A percentile compares a stretch with the other conserved stretches of the same genome.
Conservation (phyloP, 306 rosid species). For the Casuarina cunninghamiana region DNA sequence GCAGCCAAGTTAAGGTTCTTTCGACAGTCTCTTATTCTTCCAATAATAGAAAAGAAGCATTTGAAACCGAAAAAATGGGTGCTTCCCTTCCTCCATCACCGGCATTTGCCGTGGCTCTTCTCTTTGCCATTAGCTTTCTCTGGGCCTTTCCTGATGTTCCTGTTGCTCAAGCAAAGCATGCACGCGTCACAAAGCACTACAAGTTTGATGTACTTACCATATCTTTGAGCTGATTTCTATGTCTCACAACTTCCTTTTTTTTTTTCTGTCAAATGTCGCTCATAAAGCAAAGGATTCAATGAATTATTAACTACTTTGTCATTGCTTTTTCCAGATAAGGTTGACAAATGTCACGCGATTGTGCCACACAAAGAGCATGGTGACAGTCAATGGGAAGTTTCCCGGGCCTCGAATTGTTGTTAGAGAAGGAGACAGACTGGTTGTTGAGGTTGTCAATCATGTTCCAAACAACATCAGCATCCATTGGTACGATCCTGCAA, state of each 20-base stretch:
- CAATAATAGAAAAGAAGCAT: not conserved
- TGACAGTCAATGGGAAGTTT: conserved; percentile 62
- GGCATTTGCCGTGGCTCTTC: conserved; percentile 28
- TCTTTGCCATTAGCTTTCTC: conserved; percentile 36
- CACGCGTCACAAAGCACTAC: conserved; percentile 62
- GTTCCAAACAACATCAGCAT: conserved; percentile 58
- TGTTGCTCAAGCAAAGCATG: conserved; percentile 37
- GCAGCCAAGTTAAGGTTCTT: not conserved
- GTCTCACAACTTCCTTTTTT: not conserved
- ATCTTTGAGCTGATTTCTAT: not conserved
- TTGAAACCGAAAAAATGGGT: conserved; percentile 32
- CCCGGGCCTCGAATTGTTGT: conserved; percentile 67
- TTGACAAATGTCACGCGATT: conserved; percentile 53
- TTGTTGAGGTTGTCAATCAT: conserved; percentile 68
- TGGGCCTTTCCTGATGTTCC: conserved; percentile 29
- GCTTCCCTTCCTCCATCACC: conserved; percentile 28
- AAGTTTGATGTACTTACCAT: conserved; percentile 44
- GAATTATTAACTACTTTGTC: not conserved
- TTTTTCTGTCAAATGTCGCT: not conserved
- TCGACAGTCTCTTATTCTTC: not conserved
- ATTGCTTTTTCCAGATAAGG: conserved; percentile 35
- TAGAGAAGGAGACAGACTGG: conserved; percentile 69
- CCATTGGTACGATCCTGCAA: conserved; percentile 55
- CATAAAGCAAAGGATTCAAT: not conserved
- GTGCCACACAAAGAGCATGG: conserved; percentile 58